Evolutionary conservation across 306 rosid genomes (phyloP).

Genomic region (Prunus campanulata): DNA sequence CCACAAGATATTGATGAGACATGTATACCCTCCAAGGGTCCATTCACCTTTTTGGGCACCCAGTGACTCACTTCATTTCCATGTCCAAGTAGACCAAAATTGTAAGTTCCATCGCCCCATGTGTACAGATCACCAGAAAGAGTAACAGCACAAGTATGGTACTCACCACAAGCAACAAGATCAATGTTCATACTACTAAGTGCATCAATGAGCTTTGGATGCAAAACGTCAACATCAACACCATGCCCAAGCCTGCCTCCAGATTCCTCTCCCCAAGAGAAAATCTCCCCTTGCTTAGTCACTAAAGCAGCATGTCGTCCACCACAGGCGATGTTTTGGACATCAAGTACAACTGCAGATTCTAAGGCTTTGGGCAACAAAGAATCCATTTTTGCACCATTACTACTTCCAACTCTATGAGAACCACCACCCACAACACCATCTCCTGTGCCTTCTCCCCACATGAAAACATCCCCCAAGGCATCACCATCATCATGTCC

Average conservation of each 20-base stretch:
- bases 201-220: conserved; percentile 93
- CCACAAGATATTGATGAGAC: conserved; percentile 96
- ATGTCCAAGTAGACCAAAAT: conserved; percentile 93
- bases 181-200: conserved; percentile 81
- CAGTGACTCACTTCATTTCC: conserved; percentile 99
- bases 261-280: conserved; percentile 98
- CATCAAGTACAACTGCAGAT: conserved; percentile 93
- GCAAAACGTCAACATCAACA: conserved; percentile 83
- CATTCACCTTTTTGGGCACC: conserved; percentile 95
- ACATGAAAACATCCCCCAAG: conserved; percentile 93
- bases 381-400: conserved; percentile 74
- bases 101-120: conserved; percentile 97
- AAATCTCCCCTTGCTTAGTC: conserved; percentile 94
- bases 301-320: conserved; percentile 94
- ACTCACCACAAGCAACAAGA: conserved; percentile 98
- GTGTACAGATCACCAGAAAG: conserved; percentile 96
- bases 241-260: conserved; percentile 99
- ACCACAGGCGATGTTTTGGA: conserved; percentile 95
- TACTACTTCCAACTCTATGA: conserved; percentile 69
- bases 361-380: conserved; percentile 91
- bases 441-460: conserved; percentile 98
- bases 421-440: conserved; percentile 93
- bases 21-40: conserved; percentile 94
- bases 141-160: conserved; percentile 96
- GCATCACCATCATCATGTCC: conserved; percentile 99